Percentiles rank a stretch among this genome's conserved stretches.
These are phyloP conservation scores for Cymbidium sinense DNA, from an alignment of 106 monocot genomes.

Conservation along the genomic window DNA sequence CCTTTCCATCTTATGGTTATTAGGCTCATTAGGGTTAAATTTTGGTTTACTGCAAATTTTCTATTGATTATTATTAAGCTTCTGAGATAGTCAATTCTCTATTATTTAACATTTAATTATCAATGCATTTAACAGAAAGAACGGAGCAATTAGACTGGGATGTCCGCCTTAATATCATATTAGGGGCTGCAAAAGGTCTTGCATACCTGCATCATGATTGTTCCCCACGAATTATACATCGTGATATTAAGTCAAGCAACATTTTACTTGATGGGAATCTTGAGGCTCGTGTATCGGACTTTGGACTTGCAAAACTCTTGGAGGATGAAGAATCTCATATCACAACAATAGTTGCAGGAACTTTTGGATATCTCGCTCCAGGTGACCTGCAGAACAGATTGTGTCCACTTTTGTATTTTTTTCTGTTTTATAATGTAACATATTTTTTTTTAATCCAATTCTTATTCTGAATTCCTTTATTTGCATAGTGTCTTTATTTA, in stretches of 20 bases:
- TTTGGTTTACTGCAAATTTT: neutral
- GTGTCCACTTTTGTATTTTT: neutral
- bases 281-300: slow-evolving; percentile 94
- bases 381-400: slow-evolving; percentile 27
- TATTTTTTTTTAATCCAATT: neutral
- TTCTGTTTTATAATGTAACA: neutral
- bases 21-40: neutral
- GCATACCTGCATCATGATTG: slow-evolving; percentile 99
- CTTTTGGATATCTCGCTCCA: slow-evolving; percentile 99
- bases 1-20: neutral
- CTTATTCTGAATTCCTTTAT: neutral
- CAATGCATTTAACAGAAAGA: slow-evolving; percentile 50
- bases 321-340: slow-evolving; percentile 96
- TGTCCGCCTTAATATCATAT: slow-evolving; percentile 82
- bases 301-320: slow-evolving; percentile 92
- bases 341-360: slow-evolving; percentile 95
- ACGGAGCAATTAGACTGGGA: slow-evolving; percentile 90
- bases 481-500: neutral
- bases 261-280: slow-evolving; percentile 92
- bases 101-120: neutral
- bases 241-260: slow-evolving; percentile 98
- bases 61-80: neutral
- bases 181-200: slow-evolving; percentile 94
- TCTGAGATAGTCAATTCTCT: neutral
- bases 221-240: slow-evolving; percentile 93